A percentile compares a stretch with the other conserved stretches of the same genome.
These are phyloP conservation scores for Chimonanthus salicifolius DNA, from an alignment of 164 flowering plant species.

Conservation along the genomic window DNA sequence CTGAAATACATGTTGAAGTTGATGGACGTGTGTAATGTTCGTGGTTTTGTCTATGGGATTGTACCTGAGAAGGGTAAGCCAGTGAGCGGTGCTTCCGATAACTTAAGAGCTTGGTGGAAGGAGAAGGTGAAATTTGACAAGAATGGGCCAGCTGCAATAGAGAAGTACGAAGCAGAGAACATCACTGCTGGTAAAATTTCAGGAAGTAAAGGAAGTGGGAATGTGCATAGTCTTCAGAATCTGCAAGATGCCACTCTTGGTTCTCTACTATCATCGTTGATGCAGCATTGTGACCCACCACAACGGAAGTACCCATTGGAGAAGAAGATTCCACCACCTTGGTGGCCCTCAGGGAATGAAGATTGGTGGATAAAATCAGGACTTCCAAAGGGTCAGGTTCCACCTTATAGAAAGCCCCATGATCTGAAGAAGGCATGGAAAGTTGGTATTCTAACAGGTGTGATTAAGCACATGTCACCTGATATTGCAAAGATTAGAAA, in stretches of 20 bases:
- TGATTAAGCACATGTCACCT: slow-evolving; percentile 56
- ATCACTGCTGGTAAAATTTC: slow-evolving; percentile 15
- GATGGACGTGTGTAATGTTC: slow-evolving; percentile 64
- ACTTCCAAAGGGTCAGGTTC: slow-evolving; percentile 23
- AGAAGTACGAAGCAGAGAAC: slow-evolving; percentile 35
- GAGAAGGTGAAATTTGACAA: slow-evolving; percentile 58
- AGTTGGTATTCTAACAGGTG: slow-evolving; percentile 52
- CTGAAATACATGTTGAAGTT: slow-evolving; percentile 55
- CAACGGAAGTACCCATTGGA: slow-evolving; percentile 34
- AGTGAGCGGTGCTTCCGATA: slow-evolving; percentile 37
- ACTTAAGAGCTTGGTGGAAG: slow-evolving; percentile 63
- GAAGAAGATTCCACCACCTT: slow-evolving; percentile 34
- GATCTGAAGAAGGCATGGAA: too few species aligned
- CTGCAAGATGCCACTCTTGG: slow-evolving; percentile 32
- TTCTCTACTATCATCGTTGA: slow-evolving; percentile 29
- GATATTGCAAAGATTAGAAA: slow-evolving; percentile 42
- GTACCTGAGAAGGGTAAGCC: too few species aligned
- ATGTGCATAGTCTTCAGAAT: slow-evolving; percentile 19
- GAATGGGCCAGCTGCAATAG: slow-evolving; percentile 57
- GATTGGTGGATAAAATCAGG: slow-evolving; percentile 31
- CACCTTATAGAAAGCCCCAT: slow-evolving; percentile 22
- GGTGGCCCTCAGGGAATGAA: slow-evolving; percentile 38
- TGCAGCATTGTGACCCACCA: slow-evolving; percentile 40
- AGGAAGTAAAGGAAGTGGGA: slow-evolving; percentile 1
- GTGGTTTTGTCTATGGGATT: slow-evolving; percentile 5